phyloP scores from a whole-genome alignment of 169 alveolate genomes.

The Theileria orientalis region DNA sequence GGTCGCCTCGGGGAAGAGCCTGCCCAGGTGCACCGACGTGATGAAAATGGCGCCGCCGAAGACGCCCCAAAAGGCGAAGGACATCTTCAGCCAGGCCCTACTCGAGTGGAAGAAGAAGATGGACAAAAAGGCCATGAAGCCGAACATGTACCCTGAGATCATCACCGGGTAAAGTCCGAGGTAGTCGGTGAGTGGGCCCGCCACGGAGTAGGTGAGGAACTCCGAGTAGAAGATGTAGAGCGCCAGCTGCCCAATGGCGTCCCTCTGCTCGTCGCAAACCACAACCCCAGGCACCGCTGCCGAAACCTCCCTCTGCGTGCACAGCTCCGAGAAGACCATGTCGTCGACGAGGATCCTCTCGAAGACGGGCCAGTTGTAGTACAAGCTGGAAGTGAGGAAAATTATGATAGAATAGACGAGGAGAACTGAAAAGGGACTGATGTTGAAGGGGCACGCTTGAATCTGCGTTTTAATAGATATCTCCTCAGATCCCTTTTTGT shows the following conservation, averaged over 20 bases:
- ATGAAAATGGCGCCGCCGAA: conserved; percentile 36
- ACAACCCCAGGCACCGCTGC: conserved; percentile 22
- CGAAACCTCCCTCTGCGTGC: conserved; percentile 32
- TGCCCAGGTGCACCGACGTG: conserved; percentile 47
- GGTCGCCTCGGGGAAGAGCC: conserved; percentile 46
- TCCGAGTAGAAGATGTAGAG: conserved; percentile 40
- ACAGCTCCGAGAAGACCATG: conserved; percentile 13
- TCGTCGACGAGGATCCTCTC: conserved; percentile 43
- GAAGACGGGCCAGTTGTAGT: conserved; percentile 59
- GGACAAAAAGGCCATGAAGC: conserved; percentile 41
- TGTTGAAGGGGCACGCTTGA: conserved; percentile 46
- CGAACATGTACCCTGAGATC: conserved; percentile 21
- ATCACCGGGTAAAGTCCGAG: conserved; percentile 29
- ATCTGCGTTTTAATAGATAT: too few relatives aligned
- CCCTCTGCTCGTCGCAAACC: conserved; percentile 55
- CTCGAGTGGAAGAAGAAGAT: conserved; percentile 10
- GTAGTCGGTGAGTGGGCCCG: conserved; percentile 40
- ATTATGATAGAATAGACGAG: conserved; percentile 31
- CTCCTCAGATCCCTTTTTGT: too few relatives aligned
- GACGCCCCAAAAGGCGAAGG: conserved; percentile 49
- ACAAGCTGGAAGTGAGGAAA: conserved; percentile 45
- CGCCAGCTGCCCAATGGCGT: conserved; percentile 29
- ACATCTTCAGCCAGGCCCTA: conserved; percentile 1
- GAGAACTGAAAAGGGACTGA: conserved; percentile 24
- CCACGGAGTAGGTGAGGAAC: conserved; percentile 21